phyloP scores from a whole-genome alignment of 805 yeast species.

The Ogataea degrootiae region DNA sequence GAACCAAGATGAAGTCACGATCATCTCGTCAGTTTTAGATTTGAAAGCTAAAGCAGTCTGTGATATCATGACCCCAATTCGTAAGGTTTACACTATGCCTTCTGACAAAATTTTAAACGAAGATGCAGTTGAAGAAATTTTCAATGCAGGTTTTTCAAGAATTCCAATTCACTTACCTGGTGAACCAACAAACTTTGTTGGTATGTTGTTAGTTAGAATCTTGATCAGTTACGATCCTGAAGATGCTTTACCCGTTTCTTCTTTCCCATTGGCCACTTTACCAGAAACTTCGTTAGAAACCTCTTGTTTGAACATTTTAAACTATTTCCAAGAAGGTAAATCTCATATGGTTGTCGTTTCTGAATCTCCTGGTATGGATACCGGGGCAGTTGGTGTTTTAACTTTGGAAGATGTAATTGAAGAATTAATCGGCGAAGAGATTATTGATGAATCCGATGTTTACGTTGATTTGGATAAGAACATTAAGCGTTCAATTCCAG shows the following conservation, averaged over 20 bases:
- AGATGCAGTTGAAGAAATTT: constrained; percentile 77
- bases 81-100: constrained; percentile 82
- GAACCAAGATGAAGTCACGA: constrained; percentile 93
- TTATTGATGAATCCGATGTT: constrained; percentile 94
- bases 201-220: constrained; percentile 90
- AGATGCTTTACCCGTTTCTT: constrained; percentile 86
- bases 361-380: constrained; percentile 70
- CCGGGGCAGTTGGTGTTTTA: constrained; percentile 85
- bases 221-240: constrained; percentile 95
- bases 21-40: constrained; percentile 89
- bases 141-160: constrained; percentile 91
- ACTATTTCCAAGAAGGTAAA: constrained; percentile 96
- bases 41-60: constrained; percentile 86
- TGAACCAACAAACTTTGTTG: constrained; percentile 87
- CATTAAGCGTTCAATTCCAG: constrained; percentile 72
- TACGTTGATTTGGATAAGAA: constrained; percentile 86
- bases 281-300: constrained; percentile 93
- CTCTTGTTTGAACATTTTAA: constrained; percentile 87
- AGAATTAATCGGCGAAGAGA: constrained; percentile 95
- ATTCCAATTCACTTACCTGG: constrained; percentile 90
- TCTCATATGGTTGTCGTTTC: constrained; percentile 95
- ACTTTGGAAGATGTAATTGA: constrained; percentile 98
- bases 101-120: constrained; percentile 83
- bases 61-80: constrained; percentile 90
- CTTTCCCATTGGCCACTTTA: constrained; percentile 90